phyloP scores from a whole-genome alignment of 495 filamentous ascomycete species.

The Cercophora newfieldiana region DNA sequence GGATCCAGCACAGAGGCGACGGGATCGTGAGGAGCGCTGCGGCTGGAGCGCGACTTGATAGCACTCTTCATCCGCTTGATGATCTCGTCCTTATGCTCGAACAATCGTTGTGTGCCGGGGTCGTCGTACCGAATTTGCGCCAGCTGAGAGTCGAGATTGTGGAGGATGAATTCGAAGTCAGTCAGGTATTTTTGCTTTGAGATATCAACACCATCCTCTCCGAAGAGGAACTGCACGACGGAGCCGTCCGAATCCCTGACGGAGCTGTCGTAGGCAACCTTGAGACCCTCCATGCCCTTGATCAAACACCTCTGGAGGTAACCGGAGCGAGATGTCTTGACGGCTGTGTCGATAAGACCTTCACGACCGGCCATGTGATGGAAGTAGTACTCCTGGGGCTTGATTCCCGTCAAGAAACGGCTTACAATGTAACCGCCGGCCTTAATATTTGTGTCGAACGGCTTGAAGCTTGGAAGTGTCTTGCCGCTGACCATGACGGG shows the following conservation, averaged over 20 bases:
- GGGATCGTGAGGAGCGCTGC: slow-evolving; percentile 65
- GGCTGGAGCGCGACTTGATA: slow-evolving; percentile 66
- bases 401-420: slow-evolving; percentile 96
- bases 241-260: slow-evolving; percentile 93
- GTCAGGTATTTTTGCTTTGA: slow-evolving; percentile 89
- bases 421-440: slow-evolving; percentile 94
- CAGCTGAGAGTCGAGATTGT: slow-evolving; percentile 63
- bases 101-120: slow-evolving; percentile 35
- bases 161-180: slow-evolving; percentile 85
- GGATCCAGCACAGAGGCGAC: slow-evolving; percentile 73
- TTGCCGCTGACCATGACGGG: slow-evolving; percentile 98
- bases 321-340: slow-evolving; percentile 95
- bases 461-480: slow-evolving; percentile 89
- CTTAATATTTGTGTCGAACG: slow-evolving; percentile 83
- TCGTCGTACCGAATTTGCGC: slow-evolving; percentile 49
- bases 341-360: slow-evolving; percentile 98
- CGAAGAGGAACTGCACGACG: slow-evolving; percentile 93
- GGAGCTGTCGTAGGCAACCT: slow-evolving; percentile 87
- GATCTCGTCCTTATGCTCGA: slow-evolving; percentile 56
- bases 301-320: slow-evolving; percentile 97
- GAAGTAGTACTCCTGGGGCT: slow-evolving; percentile 98
- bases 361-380: slow-evolving; percentile 99
- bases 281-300: slow-evolving; percentile 97
- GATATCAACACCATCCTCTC: slow-evolving; percentile 93
- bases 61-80: slow-evolving; percentile 80